Evolutionary conservation across 139 green algal genomes (phyloP), one percentile per base, ranked within the genome.

Genomic region (Chlorella sorokiniana): DNA sequence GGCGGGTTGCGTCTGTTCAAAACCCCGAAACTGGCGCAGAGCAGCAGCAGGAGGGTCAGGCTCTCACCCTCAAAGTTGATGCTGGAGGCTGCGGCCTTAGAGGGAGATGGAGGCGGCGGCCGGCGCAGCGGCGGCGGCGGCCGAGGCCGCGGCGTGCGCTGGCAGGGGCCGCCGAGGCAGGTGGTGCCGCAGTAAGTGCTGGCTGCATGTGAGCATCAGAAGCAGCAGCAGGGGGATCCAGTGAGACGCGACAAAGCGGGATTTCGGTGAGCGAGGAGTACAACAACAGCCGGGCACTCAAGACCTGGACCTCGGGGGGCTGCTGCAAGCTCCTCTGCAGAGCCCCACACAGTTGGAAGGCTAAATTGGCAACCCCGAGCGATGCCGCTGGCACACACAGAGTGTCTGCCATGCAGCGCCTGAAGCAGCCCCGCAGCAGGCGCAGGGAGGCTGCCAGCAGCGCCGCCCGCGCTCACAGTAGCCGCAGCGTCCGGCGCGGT

Each of bases 131-230:
- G 71, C 35, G 22, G 71, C 16, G 25, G 27, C 10, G 42, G 27
- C 4, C 16, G 42, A 38, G 69, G 42, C 29, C 27, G 69, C 4
- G 69, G 41, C 25, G 62, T 25, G 29, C 37, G 65, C 22, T 37
- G 35, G 71, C 71, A 78, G 33, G 71, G 71, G 6, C 71, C 71
- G 23, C 48, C 51, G 8, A 78, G 1, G 51, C 71, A 78, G 20
- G 14, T 45, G 8, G 23, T 20, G 5, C 48, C 71, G 22, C 71
- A 78, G 71, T 48, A 48, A 35, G 71, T 25, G 71, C 18, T 33
- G 22, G 7, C 71, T 78, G 71, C 48, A 38, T 27, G 33, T 3
- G 18, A 65, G 56, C 48, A 11, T 11, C 14, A 11, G 16, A 11
- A 56, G 48, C 48, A 56, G 14, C 48, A 56, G 48, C 16, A 25